A percentile compares a stretch with the other conserved stretches of the same genome.
These are phyloP conservation scores for Mucor lusitanicus DNA, from an alignment of 371 early-diverging fungal species.

Conservation along the genomic window DNA sequence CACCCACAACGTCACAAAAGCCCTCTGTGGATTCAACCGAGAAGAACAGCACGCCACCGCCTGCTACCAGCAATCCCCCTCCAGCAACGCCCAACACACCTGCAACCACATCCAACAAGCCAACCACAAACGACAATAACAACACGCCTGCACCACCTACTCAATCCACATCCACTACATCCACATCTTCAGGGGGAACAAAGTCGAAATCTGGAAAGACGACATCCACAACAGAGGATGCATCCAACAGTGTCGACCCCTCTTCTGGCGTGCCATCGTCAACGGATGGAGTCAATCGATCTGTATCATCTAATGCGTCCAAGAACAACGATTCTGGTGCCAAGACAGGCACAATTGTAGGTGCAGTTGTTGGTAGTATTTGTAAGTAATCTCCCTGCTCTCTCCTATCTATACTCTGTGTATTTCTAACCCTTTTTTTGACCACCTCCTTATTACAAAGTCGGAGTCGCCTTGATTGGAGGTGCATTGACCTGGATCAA, in stretches of 20 bases:
- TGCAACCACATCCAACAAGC: constrained; percentile 2
- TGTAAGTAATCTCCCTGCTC: constrained; percentile 26
- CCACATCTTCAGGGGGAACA: background rate
- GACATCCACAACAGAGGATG: background rate
- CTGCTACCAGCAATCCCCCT: background rate
- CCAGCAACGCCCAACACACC: constrained; percentile 2
- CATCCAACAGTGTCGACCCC: background rate
- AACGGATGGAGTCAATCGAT: background rate
- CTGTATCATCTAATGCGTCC: constrained; percentile 1
- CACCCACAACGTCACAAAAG: constrained; percentile 6
- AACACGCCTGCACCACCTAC: constrained; percentile 10
- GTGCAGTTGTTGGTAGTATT: constrained; percentile 45
- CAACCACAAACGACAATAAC: background rate
- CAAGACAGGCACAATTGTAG: constrained; percentile 37
- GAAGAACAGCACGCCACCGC: background rate
- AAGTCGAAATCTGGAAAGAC: background rate
- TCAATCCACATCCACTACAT: background rate
- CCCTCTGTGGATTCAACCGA: constrained; percentile 9
- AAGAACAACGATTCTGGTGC: constrained; percentile 10
- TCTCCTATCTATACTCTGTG: background rate
- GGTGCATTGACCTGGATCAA: constrained; percentile 41
- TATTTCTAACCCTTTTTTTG: background rate
- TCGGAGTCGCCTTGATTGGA: constrained; percentile 45
- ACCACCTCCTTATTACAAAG: constrained; percentile 19
- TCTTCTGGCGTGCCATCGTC: constrained; percentile 7